Base-by-base conservation (phyloP, 768 basidiomycete genomes). In the Tulasnella calospora region DNA sequence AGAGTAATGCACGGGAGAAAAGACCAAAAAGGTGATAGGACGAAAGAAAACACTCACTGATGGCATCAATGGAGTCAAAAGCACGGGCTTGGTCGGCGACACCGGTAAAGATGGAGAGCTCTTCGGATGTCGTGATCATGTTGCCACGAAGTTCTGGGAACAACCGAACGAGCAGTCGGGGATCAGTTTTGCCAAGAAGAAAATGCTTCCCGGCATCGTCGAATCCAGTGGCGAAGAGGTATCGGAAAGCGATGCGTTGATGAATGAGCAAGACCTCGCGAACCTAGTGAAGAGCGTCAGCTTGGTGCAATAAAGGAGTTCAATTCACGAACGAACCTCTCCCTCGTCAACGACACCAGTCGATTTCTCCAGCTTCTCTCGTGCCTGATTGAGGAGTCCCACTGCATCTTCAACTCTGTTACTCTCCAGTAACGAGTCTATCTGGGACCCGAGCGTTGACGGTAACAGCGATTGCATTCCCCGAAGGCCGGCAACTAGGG, bases 171-270 rank as follows among this genome's bases (percentile, higher is more conserved):
- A 95, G 87, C 3, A 96, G 83, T 19, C 95, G 89, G 0, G 95
- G 94, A 84, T 98, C 95, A n/a, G 94, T 84, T 69, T 91, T 89
- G 46, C 94, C 95, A 76, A 90, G 88, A 82, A 92, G 90, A 78
- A 97, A 88, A 81, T 93, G 88, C 80, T 88, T 89, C 23, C 91
- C 92, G 0, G 95, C 95, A 78, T 94, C 92, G 79, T 92, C 91
- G 83, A 98, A 96, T 73, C 91, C 86, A 0, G 94, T 94, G 83
- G 94, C 93, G 40, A 86, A 83, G 82, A 96, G 88, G 81, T 91
- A 91, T 83, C 91, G 89, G 82, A 93, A 93, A 21, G 93, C 95
- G 75, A 96, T 89, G 44, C 90, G 90, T 81, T 94, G 92, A 82
- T 94, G 93, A 46, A 94, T 87, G 81, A 94, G 94, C 79, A 88